A percentile compares a stretch with the other conserved stretches of the same genome.
phyloP scores from a whole-genome alignment of 495 filamentous ascomycete species.

The Penicillium fimorum region DNA sequence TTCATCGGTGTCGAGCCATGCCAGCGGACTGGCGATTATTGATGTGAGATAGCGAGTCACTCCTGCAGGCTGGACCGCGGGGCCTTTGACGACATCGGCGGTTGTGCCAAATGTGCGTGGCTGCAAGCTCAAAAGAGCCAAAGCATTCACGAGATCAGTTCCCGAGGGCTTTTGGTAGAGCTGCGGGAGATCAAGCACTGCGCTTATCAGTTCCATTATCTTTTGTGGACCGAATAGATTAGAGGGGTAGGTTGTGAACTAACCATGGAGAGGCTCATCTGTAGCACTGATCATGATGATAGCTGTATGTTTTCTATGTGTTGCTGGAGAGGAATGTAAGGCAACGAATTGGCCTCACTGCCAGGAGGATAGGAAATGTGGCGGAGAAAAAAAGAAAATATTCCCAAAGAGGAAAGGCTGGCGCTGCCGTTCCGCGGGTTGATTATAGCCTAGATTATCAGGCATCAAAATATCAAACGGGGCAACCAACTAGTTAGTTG shows the following conservation, averaged over 20 bases:
- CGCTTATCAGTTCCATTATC: constrained; percentile 44
- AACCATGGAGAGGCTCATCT: constrained; percentile 48
- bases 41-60: constrained; percentile 65
- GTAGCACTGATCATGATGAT: constrained; percentile 41
- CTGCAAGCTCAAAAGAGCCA: constrained; percentile 44
- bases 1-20: constrained; percentile 73
- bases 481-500: too few relatives aligned
- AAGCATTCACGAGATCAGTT: constrained; percentile 42
- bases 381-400: constrained; percentile 40
- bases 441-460: constrained; percentile 5
- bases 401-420: constrained; percentile 44
- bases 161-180: constrained; percentile 51
- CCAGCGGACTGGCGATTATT: constrained; percentile 70
- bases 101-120: constrained; percentile 39
- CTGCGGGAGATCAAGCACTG: constrained; percentile 55
- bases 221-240: constrained; percentile 14
- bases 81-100: constrained; percentile 32
- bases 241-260: constrained; percentile 14
- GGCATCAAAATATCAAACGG: constrained; percentile 4
- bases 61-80: constrained; percentile 38
- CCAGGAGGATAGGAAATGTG: constrained; percentile 12
- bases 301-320: background rate
- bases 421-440: constrained; percentile 35
- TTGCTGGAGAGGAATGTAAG: background rate
- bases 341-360: constrained; percentile 1